phyloP scores from a whole-genome alignment of 805 yeast species.

The Kregervanrija delftensis region DNA sequence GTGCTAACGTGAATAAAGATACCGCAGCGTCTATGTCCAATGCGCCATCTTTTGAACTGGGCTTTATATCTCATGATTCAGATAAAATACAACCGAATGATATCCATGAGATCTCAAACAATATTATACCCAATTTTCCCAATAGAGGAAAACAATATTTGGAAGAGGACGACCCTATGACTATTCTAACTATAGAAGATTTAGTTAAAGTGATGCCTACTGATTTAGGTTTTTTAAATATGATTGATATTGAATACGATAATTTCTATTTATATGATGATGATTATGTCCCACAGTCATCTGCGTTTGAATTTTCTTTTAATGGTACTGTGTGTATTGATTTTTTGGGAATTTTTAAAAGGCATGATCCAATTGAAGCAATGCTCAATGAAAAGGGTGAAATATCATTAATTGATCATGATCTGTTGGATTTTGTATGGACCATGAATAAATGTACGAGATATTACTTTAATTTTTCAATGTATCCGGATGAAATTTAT shows the following conservation, averaged over 20 bases:
- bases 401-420: neutral
- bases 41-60: no score
- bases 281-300: neutral
- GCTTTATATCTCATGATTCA: no score
- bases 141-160: no score
- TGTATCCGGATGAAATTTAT: constrained; percentile 3
- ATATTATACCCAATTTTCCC: no score
- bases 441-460: constrained; percentile 2
- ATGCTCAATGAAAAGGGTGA: no score
- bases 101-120: no score
- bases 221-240: neutral
- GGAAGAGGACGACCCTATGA: no score
- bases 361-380: constrained; percentile 4
- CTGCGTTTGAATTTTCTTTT: neutral
- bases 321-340: neutral
- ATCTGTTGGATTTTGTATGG: constrained; percentile 7
- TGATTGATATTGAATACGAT: neutral
- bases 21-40: no score
- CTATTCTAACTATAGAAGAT: neutral
- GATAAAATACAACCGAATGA: no score
- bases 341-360: neutral
- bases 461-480: constrained; percentile 1
- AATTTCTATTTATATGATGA: neutral
- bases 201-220: neutral
- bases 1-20: no score